These are phyloP conservation scores for Botryotinia convoluta DNA, from an alignment of 2,329 filamentous ascomycete genomes.

Conservation along the genomic window DNA sequence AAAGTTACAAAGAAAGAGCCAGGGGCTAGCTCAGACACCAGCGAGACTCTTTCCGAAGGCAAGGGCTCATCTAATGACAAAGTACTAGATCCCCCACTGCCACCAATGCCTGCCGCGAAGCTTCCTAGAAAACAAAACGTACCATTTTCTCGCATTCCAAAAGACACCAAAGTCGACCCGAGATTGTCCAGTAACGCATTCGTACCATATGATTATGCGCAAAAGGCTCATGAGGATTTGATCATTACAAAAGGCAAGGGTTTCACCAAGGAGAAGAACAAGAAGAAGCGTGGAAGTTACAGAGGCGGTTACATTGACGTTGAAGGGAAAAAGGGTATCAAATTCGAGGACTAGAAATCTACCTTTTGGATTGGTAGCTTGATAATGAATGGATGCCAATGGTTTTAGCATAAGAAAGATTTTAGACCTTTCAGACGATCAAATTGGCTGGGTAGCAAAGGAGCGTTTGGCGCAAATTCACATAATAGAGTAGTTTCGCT, in stretches of 20 bases:
- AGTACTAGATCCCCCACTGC: conserved; percentile 38
- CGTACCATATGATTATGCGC: conserved; percentile 80
- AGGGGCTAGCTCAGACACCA: conserved; percentile 33
- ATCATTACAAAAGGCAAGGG: conserved; percentile 92
- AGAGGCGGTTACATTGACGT: conserved; percentile 87
- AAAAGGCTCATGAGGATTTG: conserved; percentile 82
- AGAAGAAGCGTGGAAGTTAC: conserved; percentile 91
- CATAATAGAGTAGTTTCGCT: conserved; percentile 15
- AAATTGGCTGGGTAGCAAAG: conserved; percentile 17
- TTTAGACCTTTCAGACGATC: background rate
- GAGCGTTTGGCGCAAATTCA: conserved; percentile 18
- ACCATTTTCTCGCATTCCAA: conserved; percentile 76
- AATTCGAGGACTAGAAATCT: conserved; percentile 79
- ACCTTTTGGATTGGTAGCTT: background rate
- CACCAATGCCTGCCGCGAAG: conserved; percentile 38
- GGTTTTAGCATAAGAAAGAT: background rate
- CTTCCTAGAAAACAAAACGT: conserved; percentile 53
- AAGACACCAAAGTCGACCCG: conserved; percentile 64
- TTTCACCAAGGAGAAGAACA: conserved; percentile 99
- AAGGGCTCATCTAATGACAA: conserved; percentile 26
- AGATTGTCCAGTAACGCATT: conserved; percentile 77
- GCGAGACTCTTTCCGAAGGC: conserved; percentile 37
- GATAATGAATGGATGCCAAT: background rate
- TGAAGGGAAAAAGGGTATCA: conserved; percentile 76
- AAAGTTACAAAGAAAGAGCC: conserved; percentile 45